A percentile compares a stretch with the other conserved stretches of the same genome.
phyloP scores from a whole-genome alignment of 1,284 basidiomycete genomes.

The Rhodotorula sp. region DNA sequence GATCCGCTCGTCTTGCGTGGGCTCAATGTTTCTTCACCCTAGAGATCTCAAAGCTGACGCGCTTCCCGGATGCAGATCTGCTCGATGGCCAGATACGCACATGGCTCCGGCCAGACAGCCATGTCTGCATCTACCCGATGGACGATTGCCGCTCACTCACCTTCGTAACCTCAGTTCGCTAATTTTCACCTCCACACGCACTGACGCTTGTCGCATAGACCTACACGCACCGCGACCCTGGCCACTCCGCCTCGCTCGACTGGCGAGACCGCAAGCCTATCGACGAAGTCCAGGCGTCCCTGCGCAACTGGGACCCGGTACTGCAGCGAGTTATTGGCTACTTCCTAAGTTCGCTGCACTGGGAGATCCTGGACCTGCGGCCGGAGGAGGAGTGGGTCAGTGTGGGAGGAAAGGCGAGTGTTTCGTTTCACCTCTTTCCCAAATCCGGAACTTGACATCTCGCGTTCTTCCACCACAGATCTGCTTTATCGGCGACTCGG shows the following conservation, averaged over 20 bases:
- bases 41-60: neutral
- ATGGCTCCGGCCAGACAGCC: slow-evolving; percentile 27
- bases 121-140: slow-evolving; percentile 25
- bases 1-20: slow-evolving; percentile 4
- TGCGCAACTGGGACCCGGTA: slow-evolving; percentile 28
- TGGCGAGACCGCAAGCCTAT: slow-evolving; percentile 16
- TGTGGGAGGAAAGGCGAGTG: slow-evolving; percentile 18
- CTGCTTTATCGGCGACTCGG: slow-evolving; percentile 30
- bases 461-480: slow-evolving; percentile 4
- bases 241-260: slow-evolving; percentile 6
- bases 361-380: slow-evolving; percentile 18
- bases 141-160: slow-evolving; percentile 22
- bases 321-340: neutral
- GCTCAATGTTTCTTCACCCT: neutral
- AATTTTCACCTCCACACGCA: no score
- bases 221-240: slow-evolving; percentile 22
- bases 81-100: slow-evolving; percentile 30
- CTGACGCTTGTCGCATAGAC: neutral
- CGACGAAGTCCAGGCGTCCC: neutral
- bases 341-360: slow-evolving; percentile 29
- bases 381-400: slow-evolving; percentile 20
- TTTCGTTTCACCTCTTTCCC: neutral
- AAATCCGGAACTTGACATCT: no score
- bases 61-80: neutral
- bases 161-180: slow-evolving; percentile 1